phyloP scores from a whole-genome alignment of 495 filamentous ascomycete species.

The Cercophora newfieldiana region DNA sequence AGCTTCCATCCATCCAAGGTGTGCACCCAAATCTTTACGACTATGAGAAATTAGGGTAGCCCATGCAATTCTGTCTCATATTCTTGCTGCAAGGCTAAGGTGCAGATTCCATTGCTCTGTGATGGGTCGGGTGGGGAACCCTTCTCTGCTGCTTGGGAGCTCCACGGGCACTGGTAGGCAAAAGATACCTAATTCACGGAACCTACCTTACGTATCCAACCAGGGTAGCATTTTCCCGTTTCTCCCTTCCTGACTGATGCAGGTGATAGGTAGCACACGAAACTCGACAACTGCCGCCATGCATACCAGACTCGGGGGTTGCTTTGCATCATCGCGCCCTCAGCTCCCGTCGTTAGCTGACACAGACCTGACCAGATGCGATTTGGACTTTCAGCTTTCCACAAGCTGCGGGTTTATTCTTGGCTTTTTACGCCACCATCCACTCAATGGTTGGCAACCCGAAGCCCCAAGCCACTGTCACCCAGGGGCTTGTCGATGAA shows the following conservation, averaged over 20 bases:
- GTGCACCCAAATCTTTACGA: not conserved
- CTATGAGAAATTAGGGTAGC: not conserved
- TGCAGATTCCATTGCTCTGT: not conserved
- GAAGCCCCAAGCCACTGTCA: not conserved
- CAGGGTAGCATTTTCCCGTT: not conserved
- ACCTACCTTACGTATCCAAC: not conserved
- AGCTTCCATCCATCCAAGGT: not conserved
- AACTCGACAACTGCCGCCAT: not conserved
- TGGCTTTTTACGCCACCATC: not conserved
- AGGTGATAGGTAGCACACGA: not conserved
- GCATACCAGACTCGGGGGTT: not conserved
- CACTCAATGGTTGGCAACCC: not conserved
- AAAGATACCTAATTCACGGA: not conserved
- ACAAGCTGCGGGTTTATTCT: not conserved
- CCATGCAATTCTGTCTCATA: not conserved
- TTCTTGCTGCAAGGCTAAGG: not conserved
- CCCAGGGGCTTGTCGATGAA: not conserved
- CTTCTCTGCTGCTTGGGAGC: not conserved
- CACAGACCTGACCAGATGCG: not conserved
- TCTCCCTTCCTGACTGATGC: not conserved
- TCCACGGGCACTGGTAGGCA: too few species aligned
- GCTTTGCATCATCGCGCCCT: not conserved
- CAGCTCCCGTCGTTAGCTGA: not conserved
- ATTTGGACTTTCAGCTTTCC: not conserved
- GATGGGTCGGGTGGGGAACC: not conserved